Evolutionary conservation across 495 filamentous ascomycete genomes (phyloP).

Genomic region (Aspergillus cristatus): DNA sequence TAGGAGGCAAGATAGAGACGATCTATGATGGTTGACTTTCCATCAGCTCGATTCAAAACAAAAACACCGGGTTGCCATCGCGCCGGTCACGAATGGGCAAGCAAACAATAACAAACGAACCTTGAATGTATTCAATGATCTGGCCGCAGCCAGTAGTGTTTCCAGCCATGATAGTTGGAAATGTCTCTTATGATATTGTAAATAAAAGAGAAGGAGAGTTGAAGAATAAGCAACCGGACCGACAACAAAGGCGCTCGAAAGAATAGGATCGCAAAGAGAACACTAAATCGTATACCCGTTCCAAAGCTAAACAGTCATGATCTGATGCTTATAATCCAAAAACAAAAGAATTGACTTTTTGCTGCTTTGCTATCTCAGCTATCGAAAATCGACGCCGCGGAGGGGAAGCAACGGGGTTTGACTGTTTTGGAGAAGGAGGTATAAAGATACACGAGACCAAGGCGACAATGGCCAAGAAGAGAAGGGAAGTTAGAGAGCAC

Average conservation of each 20-base stretch:
- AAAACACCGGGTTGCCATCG: too few species aligned
- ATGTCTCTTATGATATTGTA: neutral
- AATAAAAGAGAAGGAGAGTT: too few species aligned
- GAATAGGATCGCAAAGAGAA: constrained; percentile 3
- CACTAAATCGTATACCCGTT: constrained; percentile 1
- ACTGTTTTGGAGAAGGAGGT: neutral
- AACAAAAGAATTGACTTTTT: constrained; percentile 1
- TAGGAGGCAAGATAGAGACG: constrained; percentile 93
- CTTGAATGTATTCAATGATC: constrained; percentile 72
- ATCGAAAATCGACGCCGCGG: constrained; percentile 2
- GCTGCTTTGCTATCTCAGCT: neutral
- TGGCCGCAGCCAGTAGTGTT: constrained; percentile 51
- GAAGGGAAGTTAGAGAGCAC: constrained; percentile 14
- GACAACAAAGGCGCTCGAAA: neutral
- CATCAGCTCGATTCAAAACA: constrained; percentile 10
- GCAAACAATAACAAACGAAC: constrained; percentile 28
- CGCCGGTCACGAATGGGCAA: too few species aligned
- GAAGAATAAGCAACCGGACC: too few species aligned
- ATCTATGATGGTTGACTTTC: constrained; percentile 49
- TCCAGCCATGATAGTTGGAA: constrained; percentile 25
- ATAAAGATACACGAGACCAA: constrained; percentile 7
- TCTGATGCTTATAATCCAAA: constrained; percentile 7
- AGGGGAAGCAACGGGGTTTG: too few species aligned
- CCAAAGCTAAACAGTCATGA: constrained; percentile 14
- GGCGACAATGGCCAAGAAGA: constrained; percentile 11